These are phyloP conservation scores for Ceriops tagal DNA, from an alignment of 345 rosid species.

Conservation along the genomic window DNA sequence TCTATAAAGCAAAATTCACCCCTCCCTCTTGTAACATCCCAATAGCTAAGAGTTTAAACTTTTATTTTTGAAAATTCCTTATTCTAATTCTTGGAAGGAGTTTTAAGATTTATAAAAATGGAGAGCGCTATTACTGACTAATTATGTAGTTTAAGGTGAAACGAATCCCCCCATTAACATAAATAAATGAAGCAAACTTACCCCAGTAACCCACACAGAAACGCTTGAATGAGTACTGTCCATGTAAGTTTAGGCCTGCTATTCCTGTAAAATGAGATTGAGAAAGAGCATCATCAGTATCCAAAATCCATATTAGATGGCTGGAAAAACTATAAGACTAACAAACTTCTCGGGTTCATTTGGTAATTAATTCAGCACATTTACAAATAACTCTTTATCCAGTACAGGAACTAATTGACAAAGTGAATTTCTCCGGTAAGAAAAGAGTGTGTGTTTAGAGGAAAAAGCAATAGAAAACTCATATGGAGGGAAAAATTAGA, in stretches of 20 bases:
- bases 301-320: background rate
- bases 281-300: too few species aligned
- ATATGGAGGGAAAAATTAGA: background rate
- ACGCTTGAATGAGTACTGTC: slow-evolving; percentile 8
- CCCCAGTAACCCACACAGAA: slow-evolving; percentile 5
- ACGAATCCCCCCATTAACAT: too few species aligned
- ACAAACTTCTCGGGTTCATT: background rate
- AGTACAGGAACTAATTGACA: too few species aligned
- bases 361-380: background rate
- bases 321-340: background rate
- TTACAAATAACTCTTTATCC: background rate
- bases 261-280: background rate
- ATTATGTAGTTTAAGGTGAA: too few species aligned
- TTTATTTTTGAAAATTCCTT: too few species aligned
- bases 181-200: background rate
- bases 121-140: too few species aligned
- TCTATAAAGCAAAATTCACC: too few species aligned
- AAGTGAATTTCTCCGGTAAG: background rate
- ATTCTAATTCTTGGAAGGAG: too few species aligned
- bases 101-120: too few species aligned
- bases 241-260: background rate
- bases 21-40: too few species aligned
- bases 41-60: too few species aligned
- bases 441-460: background rate
- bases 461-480: background rate